These are phyloP conservation scores for Exophiala aquamarina DNA, from an alignment of 2,329 filamentous ascomycete species.

Conservation along the genomic window DNA sequence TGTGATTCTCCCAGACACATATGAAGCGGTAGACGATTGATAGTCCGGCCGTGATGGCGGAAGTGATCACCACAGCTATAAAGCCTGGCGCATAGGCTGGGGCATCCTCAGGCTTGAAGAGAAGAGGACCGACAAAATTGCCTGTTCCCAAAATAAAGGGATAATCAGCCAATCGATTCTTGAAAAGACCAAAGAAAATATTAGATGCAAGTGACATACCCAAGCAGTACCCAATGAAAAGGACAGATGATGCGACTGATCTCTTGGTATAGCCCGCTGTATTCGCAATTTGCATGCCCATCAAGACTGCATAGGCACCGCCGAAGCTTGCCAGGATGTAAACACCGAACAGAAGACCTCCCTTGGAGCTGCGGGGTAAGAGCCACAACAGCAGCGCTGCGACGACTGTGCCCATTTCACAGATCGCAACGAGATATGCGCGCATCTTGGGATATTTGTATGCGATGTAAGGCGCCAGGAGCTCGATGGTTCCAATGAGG, in stretches of 20 bases:
- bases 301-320: constrained; percentile 52
- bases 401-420: constrained; percentile 45
- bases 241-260: constrained; percentile 20
- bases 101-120: constrained; percentile 34
- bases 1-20: constrained; percentile 28
- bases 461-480: constrained; percentile 43
- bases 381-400: constrained; percentile 46
- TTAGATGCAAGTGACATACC: constrained; percentile 40
- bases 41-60: constrained; percentile 29
- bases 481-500: constrained; percentile 38
- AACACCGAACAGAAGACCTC: constrained; percentile 49
- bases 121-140: constrained; percentile 35
- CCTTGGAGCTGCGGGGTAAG: constrained; percentile 43
- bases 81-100: constrained; percentile 28
- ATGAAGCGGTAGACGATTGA: constrained; percentile 18
- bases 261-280: constrained; percentile 30
- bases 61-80: constrained; percentile 34
- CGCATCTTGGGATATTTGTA: constrained; percentile 38
- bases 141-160: too few relatives aligned
- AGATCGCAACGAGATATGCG: constrained; percentile 42
- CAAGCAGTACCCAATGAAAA: constrained; percentile 28
- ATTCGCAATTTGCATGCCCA: constrained; percentile 47
- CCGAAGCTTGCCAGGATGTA: constrained; percentile 49
- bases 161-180: too few relatives aligned
- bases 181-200: too few relatives aligned